Evolutionary conservation across 805 yeast species (phyloP).

Genomic region (Candida incommunis): DNA sequence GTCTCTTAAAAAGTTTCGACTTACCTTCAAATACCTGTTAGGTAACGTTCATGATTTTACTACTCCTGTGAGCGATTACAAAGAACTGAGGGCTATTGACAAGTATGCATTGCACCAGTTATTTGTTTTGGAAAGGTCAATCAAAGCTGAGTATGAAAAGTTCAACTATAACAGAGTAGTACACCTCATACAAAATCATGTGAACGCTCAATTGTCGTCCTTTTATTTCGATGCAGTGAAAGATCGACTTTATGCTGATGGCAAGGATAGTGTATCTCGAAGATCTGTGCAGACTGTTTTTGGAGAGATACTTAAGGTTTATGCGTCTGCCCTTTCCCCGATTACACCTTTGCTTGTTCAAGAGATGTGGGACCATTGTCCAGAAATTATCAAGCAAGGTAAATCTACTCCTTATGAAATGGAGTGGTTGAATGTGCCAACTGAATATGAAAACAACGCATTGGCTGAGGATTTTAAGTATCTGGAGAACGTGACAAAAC

Average conservation of each 20-base stretch:
- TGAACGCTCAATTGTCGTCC: conserved; percentile 66
- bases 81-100: conserved; percentile 29
- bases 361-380: conserved; percentile 66
- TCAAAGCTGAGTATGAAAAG: conserved; percentile 32
- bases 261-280: conserved; percentile 32
- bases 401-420: conserved; percentile 32
- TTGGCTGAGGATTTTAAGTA: conserved; percentile 31
- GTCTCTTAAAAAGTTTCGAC: conserved; percentile 63
- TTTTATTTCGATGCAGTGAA: conserved; percentile 77
- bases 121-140: conserved; percentile 28
- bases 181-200: conserved; percentile 51
- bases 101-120: conserved; percentile 46
- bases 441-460: conserved; percentile 20
- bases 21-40: conserved; percentile 65
- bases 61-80: conserved; percentile 10
- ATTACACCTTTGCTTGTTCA: conserved; percentile 74
- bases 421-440: conserved; percentile 29
- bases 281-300: conserved; percentile 56
- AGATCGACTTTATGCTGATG: conserved; percentile 71
- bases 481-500: conserved; percentile 35
- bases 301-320: conserved; percentile 35
- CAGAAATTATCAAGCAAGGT: conserved; percentile 18
- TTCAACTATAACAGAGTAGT: conserved; percentile 61
- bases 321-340: conserved; percentile 62
- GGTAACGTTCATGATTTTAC: conserved; percentile 51